Percentiles rank a stretch among this genome's conserved stretches.
These are phyloP conservation scores for Vicia villosa DNA, from an alignment of 306 rosid species.

Conservation along the genomic window DNA sequence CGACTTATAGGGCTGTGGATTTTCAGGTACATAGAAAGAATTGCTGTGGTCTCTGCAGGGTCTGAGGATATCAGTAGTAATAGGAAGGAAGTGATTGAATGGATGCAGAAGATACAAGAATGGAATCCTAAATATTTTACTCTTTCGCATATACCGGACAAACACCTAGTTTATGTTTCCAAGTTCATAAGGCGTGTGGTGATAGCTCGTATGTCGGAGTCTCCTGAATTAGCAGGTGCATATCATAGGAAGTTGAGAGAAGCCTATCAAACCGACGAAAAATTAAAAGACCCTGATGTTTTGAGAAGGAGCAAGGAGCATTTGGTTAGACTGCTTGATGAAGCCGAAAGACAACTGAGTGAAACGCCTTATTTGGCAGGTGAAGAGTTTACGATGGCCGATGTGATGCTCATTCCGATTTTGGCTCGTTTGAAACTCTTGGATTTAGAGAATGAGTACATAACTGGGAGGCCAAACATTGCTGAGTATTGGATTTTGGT, in stretches of 20 bases:
- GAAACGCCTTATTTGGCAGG: constrained; percentile 73
- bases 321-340: constrained; percentile 68
- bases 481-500: constrained; percentile 84
- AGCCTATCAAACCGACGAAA: constrained; percentile 83
- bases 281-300: constrained; percentile 60
- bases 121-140: constrained; percentile 83
- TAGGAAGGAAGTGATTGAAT: constrained; percentile 65
- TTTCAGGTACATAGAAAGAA: constrained; percentile 90
- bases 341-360: constrained; percentile 63
- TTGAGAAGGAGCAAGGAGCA: constrained; percentile 60
- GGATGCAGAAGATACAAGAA: constrained; percentile 90
- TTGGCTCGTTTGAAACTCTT: constrained; percentile 67
- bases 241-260: constrained; percentile 78
- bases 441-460: constrained; percentile 66
- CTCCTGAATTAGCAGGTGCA: constrained; percentile 79
- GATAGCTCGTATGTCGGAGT: constrained; percentile 89
- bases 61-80: constrained; percentile 45
- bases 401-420: constrained; percentile 75
- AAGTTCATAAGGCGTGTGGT: constrained; percentile 75
- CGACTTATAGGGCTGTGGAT: constrained; percentile 21
- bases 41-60: constrained; percentile 74
- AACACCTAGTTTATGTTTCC: constrained; percentile 61
- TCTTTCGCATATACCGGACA: constrained; percentile 72
- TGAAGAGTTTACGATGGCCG: constrained; percentile 83
- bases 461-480: constrained; percentile 62